Evolutionary conservation across 352 stramenopile species (phyloP).

Genomic region (Phytophthora lateralis): DNA sequence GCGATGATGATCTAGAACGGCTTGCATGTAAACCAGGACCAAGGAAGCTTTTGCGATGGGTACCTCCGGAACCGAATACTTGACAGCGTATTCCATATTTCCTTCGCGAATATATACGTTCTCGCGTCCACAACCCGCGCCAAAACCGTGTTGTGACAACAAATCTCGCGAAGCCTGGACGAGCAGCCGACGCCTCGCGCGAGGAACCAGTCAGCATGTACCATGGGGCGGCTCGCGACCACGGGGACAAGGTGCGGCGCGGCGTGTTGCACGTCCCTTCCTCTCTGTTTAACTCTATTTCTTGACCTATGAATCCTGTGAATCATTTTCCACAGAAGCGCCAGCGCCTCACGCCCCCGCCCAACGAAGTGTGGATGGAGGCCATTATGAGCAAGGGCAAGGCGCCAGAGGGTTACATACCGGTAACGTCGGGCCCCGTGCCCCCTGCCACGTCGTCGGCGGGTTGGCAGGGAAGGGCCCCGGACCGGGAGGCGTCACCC

Average conservation of each 20-base stretch:
- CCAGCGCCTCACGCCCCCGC: conserved; percentile 38
- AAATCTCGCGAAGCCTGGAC: conserved; percentile 23
- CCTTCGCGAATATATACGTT: conserved; percentile 8
- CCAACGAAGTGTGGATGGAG: conserved; percentile 74
- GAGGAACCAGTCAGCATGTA: conserved; percentile 36
- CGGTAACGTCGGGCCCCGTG: not conserved
- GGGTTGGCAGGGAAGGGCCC: conserved; percentile 15
- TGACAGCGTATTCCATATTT: conserved; percentile 4
- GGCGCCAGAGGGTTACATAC: conserved; percentile 30
- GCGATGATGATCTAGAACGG: conserved; percentile 6
- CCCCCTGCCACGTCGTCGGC: conserved; percentile 3
- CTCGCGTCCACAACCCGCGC: conserved; percentile 4
- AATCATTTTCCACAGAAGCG: conserved; percentile 19
- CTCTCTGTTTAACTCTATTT: conserved; percentile 2
- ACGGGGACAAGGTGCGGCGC: conserved; percentile 32
- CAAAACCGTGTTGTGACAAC: conserved; percentile 13
- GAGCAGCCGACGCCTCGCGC: conserved; percentile 19
- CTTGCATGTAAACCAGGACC: conserved; percentile 5
- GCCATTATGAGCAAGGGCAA: conserved; percentile 76
- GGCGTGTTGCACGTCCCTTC: not conserved
- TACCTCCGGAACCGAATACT: conserved; percentile 17
- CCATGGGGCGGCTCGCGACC: conserved; percentile 26
- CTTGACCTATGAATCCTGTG: not conserved
- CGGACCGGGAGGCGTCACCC: not conserved
- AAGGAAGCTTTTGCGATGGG: conserved; percentile 3